Percentiles rank a stretch among this genome's conserved stretches.
phyloP scores from a whole-genome alignment of 2,329 filamentous ascomycete species.

The Daldinia eschscholtzii region DNA sequence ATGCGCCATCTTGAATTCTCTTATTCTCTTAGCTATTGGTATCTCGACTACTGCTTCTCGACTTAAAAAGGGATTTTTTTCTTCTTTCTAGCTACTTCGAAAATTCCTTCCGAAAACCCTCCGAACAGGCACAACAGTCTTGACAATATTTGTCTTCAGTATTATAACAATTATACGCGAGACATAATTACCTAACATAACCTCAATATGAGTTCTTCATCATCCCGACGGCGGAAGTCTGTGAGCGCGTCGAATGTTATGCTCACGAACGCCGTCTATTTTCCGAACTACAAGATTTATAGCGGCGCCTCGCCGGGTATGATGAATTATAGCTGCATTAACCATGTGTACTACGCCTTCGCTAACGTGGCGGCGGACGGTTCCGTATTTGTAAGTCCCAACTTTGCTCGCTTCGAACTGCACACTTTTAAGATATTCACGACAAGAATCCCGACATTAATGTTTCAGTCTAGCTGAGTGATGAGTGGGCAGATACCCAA shows the following conservation, averaged over 20 bases:
- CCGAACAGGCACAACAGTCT: slow-evolving; percentile 15
- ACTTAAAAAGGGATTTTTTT: slow-evolving; percentile 24
- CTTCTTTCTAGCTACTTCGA: slow-evolving; percentile 6
- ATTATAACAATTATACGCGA: not conserved
- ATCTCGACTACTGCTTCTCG: slow-evolving; percentile 19
- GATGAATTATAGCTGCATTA: slow-evolving; percentile 81
- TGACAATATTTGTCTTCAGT: slow-evolving; percentile 2
- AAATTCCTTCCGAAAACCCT: slow-evolving; percentile 7
- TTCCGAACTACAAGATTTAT: slow-evolving; percentile 83
- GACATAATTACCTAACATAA: not conserved
- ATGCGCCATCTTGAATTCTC: slow-evolving; percentile 36
- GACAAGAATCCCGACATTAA: slow-evolving; percentile 28
- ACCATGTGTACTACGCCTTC: slow-evolving; percentile 87
- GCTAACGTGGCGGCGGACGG: slow-evolving; percentile 80
- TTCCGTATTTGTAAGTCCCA: slow-evolving; percentile 75
- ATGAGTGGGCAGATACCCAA: slow-evolving; percentile 81
- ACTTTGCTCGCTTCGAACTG: slow-evolving; percentile 18
- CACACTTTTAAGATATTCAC: slow-evolving; percentile 23
- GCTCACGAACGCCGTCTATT: slow-evolving; percentile 83
- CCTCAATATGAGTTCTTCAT: slow-evolving; percentile 56
- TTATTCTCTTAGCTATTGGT: slow-evolving; percentile 29
- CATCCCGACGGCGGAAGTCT: slow-evolving; percentile 60
- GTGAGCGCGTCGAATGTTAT: slow-evolving; percentile 64
- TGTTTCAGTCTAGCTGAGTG: slow-evolving; percentile 71
- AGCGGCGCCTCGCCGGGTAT: slow-evolving; percentile 78